These are phyloP conservation scores for Nakaseomyces bracarensis DNA, from an alignment of 1,139 yeast genomes.

Conservation along the genomic window DNA sequence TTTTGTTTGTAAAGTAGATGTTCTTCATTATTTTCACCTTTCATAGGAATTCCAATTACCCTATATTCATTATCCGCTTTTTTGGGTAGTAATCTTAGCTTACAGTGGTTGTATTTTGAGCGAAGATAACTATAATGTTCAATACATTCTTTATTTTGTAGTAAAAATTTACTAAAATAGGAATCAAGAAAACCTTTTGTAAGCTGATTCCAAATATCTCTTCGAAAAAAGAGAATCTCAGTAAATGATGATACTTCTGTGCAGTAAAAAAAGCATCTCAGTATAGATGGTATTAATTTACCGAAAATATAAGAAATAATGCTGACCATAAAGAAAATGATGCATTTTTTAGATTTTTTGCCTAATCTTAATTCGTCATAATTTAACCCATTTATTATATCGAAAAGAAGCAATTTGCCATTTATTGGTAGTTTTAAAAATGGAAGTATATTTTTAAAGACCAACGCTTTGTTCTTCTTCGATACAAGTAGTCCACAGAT, in stretches of 20 bases:
- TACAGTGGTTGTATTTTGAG: conserved; percentile 33
- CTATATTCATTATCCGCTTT: conserved; percentile 42
- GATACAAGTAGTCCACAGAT: conserved; percentile 54
- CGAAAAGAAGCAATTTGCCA: conserved; percentile 29
- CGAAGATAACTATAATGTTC: conserved; percentile 24
- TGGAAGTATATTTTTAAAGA: conserved; percentile 36
- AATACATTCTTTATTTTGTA: conserved; percentile 22
- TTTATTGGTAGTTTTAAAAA: conserved; percentile 37
- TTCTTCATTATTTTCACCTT: conserved; percentile 27
- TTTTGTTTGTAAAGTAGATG: conserved; percentile 28
- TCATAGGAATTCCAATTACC: conserved; percentile 49
- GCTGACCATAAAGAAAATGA: neutral
- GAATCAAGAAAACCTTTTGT: conserved; percentile 37
- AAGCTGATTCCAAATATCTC: conserved; percentile 47
- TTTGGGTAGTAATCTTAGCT: conserved; percentile 48
- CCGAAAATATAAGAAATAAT: conserved; percentile 48
- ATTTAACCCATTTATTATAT: conserved; percentile 32
- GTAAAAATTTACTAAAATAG: conserved; percentile 36
- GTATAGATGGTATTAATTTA: conserved; percentile 40
- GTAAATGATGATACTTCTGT: conserved; percentile 45
- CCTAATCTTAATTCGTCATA: conserved; percentile 35
- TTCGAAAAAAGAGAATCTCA: conserved; percentile 46
- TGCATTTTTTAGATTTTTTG: neutral
- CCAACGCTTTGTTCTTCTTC: conserved; percentile 37
- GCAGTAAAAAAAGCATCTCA: conserved; percentile 57